These are phyloP conservation scores for Cystofilobasidium bisporidii DNA, from an alignment of 768 basidiomycete species.

Conservation along the genomic window DNA sequence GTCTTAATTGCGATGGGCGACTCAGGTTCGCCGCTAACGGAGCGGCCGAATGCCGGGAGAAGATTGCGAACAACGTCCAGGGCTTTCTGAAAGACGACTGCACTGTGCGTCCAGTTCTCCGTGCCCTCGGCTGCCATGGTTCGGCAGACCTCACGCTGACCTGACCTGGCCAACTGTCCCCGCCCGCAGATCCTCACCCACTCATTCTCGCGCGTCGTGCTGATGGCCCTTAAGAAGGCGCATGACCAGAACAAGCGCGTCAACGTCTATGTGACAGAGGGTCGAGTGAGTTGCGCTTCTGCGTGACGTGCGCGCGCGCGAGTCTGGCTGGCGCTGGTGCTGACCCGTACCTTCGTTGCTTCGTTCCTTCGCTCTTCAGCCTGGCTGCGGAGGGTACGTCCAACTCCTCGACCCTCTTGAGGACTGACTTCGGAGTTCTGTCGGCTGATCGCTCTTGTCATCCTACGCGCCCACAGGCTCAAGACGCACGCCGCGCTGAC, in stretches of 20 bases:
- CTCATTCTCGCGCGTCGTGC: slow-evolving; percentile 90
- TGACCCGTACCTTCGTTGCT: too few relatives aligned
- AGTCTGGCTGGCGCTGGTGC: too few relatives aligned
- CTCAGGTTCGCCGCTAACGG: slow-evolving; percentile 21
- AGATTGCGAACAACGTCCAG: slow-evolving; percentile 79
- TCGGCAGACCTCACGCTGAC: too few relatives aligned
- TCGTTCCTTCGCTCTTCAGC: not conserved
- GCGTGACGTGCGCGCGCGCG: too few relatives aligned
- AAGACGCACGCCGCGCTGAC: slow-evolving; percentile 82
- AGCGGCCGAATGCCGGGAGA: slow-evolving; percentile 73
- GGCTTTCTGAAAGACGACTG: slow-evolving; percentile 85
- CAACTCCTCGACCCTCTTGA: too few relatives aligned
- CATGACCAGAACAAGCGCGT: slow-evolving; percentile 79
- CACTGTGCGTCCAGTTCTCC: slow-evolving; percentile 46
- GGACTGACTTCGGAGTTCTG: too few relatives aligned
- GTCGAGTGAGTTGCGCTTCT: slow-evolving; percentile 11
- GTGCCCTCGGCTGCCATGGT: too few relatives aligned
- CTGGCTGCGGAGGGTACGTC: slow-evolving; percentile 51
- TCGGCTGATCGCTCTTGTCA: slow-evolving; percentile 9
- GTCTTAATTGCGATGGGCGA: too few relatives aligned
- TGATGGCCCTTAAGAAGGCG: slow-evolving; percentile 80
- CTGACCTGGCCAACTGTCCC: too few relatives aligned
- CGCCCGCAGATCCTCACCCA: slow-evolving; percentile 76
- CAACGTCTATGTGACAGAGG: slow-evolving; percentile 81
- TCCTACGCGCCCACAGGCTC: slow-evolving; percentile 48